Evolutionary conservation across 768 basidiomycete genomes (phyloP).

Genomic region (Antrodiella citrinella): DNA sequence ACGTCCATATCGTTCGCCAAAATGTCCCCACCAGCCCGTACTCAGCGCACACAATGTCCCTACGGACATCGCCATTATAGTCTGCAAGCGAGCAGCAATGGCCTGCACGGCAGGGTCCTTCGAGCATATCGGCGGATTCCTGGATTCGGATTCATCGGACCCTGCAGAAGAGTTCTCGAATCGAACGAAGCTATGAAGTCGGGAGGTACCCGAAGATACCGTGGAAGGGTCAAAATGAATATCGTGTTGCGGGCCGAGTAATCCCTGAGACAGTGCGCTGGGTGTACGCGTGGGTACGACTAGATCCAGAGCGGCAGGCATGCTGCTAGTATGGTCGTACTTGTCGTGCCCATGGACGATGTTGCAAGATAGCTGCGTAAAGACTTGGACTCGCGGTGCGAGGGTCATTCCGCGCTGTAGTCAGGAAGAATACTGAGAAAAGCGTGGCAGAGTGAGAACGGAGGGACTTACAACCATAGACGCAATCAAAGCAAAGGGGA

Average conservation of each 20-base stretch:
- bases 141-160: constrained; percentile 28
- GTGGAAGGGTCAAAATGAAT: too few relatives aligned
- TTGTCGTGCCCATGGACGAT: constrained; percentile 32
- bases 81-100: constrained; percentile 61
- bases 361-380: constrained; percentile 66
- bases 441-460: background rate
- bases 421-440: background rate
- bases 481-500: constrained; percentile 57
- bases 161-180: constrained; percentile 13
- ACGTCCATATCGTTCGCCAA: constrained; percentile 67
- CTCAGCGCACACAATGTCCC: constrained; percentile 72
- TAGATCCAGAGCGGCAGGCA: too few relatives aligned
- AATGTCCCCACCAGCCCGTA: constrained; percentile 80
- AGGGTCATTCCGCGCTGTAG: constrained; percentile 68
- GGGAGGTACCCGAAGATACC: too few relatives aligned
- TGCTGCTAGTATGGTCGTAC: constrained; percentile 28
- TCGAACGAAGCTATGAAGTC: too few relatives aligned
- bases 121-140: constrained; percentile 29
- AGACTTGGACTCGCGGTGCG: constrained; percentile 71
- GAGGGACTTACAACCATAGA: constrained; percentile 49
- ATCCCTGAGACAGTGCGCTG: too few relatives aligned
- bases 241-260: too few relatives aligned
- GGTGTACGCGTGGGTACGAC: too few relatives aligned
- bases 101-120: constrained; percentile 55
- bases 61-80: constrained; percentile 66